Percentiles rank a stretch among this genome's conserved stretches.
Evolutionary conservation across 345 rosid genomes (phyloP).

Genomic region (Gossypium sturtianum): DNA sequence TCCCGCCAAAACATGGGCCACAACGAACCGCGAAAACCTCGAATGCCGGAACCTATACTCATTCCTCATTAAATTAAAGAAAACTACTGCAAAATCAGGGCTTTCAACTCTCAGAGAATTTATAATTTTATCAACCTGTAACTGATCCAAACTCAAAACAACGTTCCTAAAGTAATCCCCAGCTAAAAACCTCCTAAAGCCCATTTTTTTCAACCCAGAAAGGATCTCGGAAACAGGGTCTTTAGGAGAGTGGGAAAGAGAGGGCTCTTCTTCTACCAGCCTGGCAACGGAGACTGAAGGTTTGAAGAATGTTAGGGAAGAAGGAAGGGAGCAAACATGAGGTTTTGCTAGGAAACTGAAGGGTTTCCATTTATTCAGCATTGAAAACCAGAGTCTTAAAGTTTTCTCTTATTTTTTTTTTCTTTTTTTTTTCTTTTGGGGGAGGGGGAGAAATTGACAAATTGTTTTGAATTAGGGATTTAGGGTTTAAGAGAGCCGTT

Average conservation of each 20-base stretch:
- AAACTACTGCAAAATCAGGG: slow-evolving; percentile 43
- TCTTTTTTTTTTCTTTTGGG: neutral
- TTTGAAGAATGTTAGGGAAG: slow-evolving; percentile 29
- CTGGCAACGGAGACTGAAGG: slow-evolving; percentile 34
- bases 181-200: slow-evolving; percentile 38
- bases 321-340: slow-evolving; percentile 18
- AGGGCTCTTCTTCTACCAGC: slow-evolving; percentile 20
- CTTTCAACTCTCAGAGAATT: slow-evolving; percentile 32
- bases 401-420: neutral
- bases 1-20: slow-evolving; percentile 50
- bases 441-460: neutral
- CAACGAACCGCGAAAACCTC: slow-evolving; percentile 34
- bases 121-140: slow-evolving; percentile 46
- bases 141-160: slow-evolving; percentile 30
- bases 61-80: slow-evolving; percentile 47
- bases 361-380: slow-evolving; percentile 42
- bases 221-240: slow-evolving; percentile 41
- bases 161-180: slow-evolving; percentile 30
- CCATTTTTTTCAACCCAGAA: slow-evolving; percentile 34
- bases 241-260: slow-evolving; percentile 6
- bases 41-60: slow-evolving; percentile 56
- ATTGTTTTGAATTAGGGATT: neutral
- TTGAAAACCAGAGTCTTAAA: slow-evolving; percentile 20
- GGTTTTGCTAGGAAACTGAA: slow-evolving; percentile 18
- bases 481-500: slow-evolving; percentile 10